These are phyloP conservation scores for Inonotus hispidus DNA, from an alignment of 1,284 basidiomycete species.

Conservation along the genomic window DNA sequence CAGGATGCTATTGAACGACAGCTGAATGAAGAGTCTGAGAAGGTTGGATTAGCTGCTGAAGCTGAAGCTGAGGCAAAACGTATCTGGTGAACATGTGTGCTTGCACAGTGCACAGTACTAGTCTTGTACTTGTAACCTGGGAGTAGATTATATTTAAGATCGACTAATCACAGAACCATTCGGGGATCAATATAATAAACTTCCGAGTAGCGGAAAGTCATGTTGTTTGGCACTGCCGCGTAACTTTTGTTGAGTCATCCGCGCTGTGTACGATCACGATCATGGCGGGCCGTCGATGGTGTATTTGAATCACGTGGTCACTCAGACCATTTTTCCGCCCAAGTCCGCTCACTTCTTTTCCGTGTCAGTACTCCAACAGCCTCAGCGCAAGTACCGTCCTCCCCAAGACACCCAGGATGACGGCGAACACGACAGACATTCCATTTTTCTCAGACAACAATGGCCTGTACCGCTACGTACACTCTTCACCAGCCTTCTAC, in stretches of 20 bases:
- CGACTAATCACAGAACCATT: neutral
- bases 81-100: neutral
- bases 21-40: constrained; percentile 59
- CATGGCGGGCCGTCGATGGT: too few species aligned
- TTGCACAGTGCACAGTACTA: neutral
- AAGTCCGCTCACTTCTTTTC: neutral
- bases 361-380: neutral
- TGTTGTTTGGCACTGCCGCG: neutral
- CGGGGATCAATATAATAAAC: neutral
- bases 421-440: constrained; percentile 2
- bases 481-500: constrained; percentile 49
- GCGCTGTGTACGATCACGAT: neutral
- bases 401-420: neutral
- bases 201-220: too few species aligned
- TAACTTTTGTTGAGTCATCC: neutral
- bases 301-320: neutral
- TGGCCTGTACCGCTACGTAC: constrained; percentile 13
- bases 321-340: neutral
- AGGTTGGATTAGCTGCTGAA: constrained; percentile 70
- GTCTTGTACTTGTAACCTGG: neutral
- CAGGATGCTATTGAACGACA: constrained; percentile 49
- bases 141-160: neutral
- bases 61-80: constrained; percentile 42
- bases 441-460: constrained; percentile 6
- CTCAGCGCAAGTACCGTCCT: neutral